phyloP scores from a whole-genome alignment of 257 asterid species.

The Galeopsis tetrahit region DNA sequence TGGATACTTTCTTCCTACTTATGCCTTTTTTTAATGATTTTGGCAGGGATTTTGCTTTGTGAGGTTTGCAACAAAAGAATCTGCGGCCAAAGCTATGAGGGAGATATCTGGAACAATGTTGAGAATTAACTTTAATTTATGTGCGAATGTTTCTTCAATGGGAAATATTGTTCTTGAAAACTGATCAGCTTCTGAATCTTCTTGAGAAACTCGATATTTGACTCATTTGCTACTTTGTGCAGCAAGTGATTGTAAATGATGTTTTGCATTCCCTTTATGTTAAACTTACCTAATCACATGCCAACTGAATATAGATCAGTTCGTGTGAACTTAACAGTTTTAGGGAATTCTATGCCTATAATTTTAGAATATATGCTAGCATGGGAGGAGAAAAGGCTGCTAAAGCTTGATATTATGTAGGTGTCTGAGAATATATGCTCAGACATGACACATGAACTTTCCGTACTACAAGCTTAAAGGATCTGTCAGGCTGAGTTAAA shows the following conservation, averaged over 20 bases:
- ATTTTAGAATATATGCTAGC: not conserved
- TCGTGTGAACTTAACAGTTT: not conserved
- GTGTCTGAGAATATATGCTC: not conserved
- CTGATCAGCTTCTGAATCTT: constrained; percentile 15
- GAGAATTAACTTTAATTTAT: constrained; percentile 35
- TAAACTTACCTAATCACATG: not conserved
- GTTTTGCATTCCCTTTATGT: not conserved
- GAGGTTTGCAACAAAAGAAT: constrained; percentile 73
- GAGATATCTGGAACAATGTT: constrained; percentile 65
- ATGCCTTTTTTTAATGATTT: constrained; percentile 21
- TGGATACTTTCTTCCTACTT: constrained; percentile 18
- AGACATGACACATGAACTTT: not conserved
- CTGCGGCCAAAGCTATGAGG: constrained; percentile 44
- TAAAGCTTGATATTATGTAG: constrained; percentile 4
- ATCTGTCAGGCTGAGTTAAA: not conserved
- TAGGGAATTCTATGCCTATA: not conserved
- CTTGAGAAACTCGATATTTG: constrained; percentile 15
- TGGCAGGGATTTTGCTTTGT: constrained; percentile 90
- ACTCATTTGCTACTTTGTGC: constrained; percentile 1
- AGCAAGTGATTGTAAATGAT: constrained; percentile 4
- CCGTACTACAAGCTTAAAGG: not conserved
- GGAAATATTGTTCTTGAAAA: constrained; percentile 15
- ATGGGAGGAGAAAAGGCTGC: constrained; percentile 12
- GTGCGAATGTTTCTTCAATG: not conserved
- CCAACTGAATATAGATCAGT: constrained; percentile 1